Conservation (phyloP, 768 basidiomycete species). For the Tricholoma terreum region DNA sequence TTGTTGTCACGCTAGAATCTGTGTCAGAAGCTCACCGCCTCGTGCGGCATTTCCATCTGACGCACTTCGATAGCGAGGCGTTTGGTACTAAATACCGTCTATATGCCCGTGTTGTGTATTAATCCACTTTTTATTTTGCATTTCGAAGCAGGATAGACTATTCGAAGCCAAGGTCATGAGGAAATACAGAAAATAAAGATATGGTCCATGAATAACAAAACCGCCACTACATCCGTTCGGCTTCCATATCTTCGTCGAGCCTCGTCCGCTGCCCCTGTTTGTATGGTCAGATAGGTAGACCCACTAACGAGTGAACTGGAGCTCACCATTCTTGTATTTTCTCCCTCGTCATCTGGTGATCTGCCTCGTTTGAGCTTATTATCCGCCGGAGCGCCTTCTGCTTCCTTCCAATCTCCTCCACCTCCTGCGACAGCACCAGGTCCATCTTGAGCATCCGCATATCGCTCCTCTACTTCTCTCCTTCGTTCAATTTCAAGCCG, state of each 20-base stretch:
- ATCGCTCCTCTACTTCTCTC: slow-evolving; percentile 83
- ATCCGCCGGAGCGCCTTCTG: slow-evolving; percentile 39
- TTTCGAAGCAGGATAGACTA: background rate
- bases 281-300: slow-evolving; percentile 5
- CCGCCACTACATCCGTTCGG: slow-evolving; percentile 61
- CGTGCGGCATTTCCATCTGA: slow-evolving; percentile 61
- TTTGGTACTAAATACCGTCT: slow-evolving; percentile 6
- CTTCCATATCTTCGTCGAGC: slow-evolving; percentile 63
- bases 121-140: slow-evolving; percentile 3
- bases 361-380: slow-evolving; percentile 60
- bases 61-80: slow-evolving; percentile 20
- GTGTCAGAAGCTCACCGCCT: slow-evolving; percentile 68
- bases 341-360: slow-evolving; percentile 78
- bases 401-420: slow-evolving; percentile 82
- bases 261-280: slow-evolving; percentile 56
- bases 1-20: slow-evolving; percentile 52
- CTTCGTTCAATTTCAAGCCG: slow-evolving; percentile 68
- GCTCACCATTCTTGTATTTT: slow-evolving; percentile 54
- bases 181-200: slow-evolving; percentile 25
- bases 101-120: slow-evolving; percentile 21
- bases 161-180: slow-evolving; percentile 5
- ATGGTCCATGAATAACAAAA: slow-evolving; percentile 12
- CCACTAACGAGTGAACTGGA: slow-evolving; percentile 4
- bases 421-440: slow-evolving; percentile 81
- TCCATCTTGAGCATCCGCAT: slow-evolving; percentile 75